Evolutionary conservation across 352 stramenopile genomes (phyloP).

Genomic region (Globisporangium spiculum): DNA sequence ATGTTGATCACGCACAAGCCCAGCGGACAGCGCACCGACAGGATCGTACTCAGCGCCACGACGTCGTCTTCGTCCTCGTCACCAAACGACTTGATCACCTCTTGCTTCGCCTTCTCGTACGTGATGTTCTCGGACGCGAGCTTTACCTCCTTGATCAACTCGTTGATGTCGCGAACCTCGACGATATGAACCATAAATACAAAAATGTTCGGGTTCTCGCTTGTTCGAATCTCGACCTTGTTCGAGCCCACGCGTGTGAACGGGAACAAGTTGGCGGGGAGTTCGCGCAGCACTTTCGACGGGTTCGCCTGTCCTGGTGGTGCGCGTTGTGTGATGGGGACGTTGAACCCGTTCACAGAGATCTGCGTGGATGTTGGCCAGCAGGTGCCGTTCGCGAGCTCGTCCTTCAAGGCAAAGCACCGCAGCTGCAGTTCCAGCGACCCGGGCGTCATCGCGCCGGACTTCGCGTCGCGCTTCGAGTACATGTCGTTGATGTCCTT

Average conservation of each 20-base stretch:
- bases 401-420: constrained; percentile 74
- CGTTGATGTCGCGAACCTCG: constrained; percentile 56
- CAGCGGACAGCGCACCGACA: constrained; percentile 88
- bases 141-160: constrained; percentile 62
- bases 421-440: constrained; percentile 75
- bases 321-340: constrained; percentile 64
- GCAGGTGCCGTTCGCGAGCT: constrained; percentile 61
- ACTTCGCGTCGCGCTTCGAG: constrained; percentile 44
- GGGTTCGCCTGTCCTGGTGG: constrained; percentile 72
- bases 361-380: constrained; percentile 73
- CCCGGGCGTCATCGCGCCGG: constrained; percentile 51
- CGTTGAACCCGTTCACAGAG: constrained; percentile 66
- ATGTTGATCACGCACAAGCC: constrained; percentile 86
- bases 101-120: constrained; percentile 67
- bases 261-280: constrained; percentile 73
- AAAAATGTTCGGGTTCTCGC: constrained; percentile 60
- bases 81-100: constrained; percentile 80
- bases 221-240: constrained; percentile 66
- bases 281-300: constrained; percentile 77
- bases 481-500: constrained; percentile 76
- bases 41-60: constrained; percentile 80
- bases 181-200: constrained; percentile 76
- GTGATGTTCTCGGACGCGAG: constrained; percentile 60
- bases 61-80: constrained; percentile 81
- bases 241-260: constrained; percentile 69